Evolutionary conservation across 2,329 filamentous ascomycete genomes (phyloP), one percentile per base, ranked within the genome.

Genomic region (Xylariaceae sp.): DNA sequence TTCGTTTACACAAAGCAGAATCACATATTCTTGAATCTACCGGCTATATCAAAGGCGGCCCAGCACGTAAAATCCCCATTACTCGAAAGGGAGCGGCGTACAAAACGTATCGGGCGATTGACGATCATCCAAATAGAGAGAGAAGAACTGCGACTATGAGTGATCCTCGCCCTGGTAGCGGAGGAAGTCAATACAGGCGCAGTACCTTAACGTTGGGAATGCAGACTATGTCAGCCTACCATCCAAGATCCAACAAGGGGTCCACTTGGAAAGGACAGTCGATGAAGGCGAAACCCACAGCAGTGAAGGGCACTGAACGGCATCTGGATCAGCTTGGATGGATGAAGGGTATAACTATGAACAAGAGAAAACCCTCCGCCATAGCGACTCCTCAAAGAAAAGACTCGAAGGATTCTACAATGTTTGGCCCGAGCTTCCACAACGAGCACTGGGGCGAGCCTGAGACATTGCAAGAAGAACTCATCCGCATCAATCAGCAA

Each of bases 81-180:
- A 96, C 92, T 10, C 84, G 92, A n/a, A 87, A 87, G 69, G 92
- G 92, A 9, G 91, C 92, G 5, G 76, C 81, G 2, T 97, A 97
- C 75, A 90, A 88, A 69, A 93, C 90, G 0, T 97, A 93, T 65
- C 85, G 90, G 39, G 85, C 91, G 33, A 79, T 88, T 16, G 86
- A 88, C 48, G 82, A 83, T 50, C 76, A 75, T 41, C 70, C 77
- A 32, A 78, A 79, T 40, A 75, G 80, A 20, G 84, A 88, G 52
- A 83, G 83, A 56, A 81, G 81, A 61, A 74, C 73, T 33, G 77
- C 81, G 1, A 86, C 83, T 0, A 87, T 87, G 79, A 86, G 81
- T 55, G 83, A 84, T 57, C 76, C 81, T 36, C 78, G 80, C 26
- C 77, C 81, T 1, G 72, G 71, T 24, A 77, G 72, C 43, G 72